Evolutionary conservation across 2,329 filamentous ascomycete species (phyloP).

Genomic region (Beauveria varroae): DNA sequence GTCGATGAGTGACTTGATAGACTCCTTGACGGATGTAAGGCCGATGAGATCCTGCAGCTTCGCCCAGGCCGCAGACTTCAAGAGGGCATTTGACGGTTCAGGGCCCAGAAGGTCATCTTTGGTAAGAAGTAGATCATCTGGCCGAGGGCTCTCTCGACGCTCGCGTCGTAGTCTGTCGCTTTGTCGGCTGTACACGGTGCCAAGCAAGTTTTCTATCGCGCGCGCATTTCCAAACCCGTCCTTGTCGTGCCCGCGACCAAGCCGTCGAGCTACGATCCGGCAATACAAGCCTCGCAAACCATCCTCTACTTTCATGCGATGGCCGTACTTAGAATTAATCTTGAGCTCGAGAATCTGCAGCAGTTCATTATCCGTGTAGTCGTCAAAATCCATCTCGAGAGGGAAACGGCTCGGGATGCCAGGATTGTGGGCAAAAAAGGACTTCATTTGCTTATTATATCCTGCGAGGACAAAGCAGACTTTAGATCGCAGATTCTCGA

Average conservation of each 20-base stretch:
- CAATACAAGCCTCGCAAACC: slow-evolving; percentile 53
- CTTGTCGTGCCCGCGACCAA: slow-evolving; percentile 54
- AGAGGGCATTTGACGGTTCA: slow-evolving; percentile 48
- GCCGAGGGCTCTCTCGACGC: slow-evolving; percentile 28
- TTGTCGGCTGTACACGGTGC: slow-evolving; percentile 50
- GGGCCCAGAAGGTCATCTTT: slow-evolving; percentile 67
- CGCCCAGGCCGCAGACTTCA: slow-evolving; percentile 46
- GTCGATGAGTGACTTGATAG: slow-evolving; percentile 51
- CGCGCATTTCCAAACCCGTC: slow-evolving; percentile 70
- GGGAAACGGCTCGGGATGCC: slow-evolving; percentile 66
- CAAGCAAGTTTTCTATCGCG: slow-evolving; percentile 54
- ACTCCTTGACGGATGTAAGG: slow-evolving; percentile 53
- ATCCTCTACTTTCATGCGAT: slow-evolving; percentile 51
- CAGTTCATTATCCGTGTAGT: slow-evolving; percentile 61
- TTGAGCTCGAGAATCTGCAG: slow-evolving; percentile 49
- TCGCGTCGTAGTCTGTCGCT: slow-evolving; percentile 44
- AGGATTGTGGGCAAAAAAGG: slow-evolving; percentile 66
- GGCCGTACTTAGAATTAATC: slow-evolving; percentile 46
- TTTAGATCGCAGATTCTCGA: slow-evolving; percentile 64
- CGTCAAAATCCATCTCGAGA: slow-evolving; percentile 55
- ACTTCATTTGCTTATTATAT: slow-evolving; percentile 68
- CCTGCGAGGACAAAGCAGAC: slow-evolving; percentile 67
- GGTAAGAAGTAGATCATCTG: slow-evolving; percentile 53
- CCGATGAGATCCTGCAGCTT: slow-evolving; percentile 53
- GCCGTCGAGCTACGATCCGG: slow-evolving; percentile 52